A percentile compares a stretch with the other conserved stretches of the same genome.
phyloP scores from a whole-genome alignment of 176 grass and related monocot genomes.

The Dendrocalamus sinicus region DNA sequence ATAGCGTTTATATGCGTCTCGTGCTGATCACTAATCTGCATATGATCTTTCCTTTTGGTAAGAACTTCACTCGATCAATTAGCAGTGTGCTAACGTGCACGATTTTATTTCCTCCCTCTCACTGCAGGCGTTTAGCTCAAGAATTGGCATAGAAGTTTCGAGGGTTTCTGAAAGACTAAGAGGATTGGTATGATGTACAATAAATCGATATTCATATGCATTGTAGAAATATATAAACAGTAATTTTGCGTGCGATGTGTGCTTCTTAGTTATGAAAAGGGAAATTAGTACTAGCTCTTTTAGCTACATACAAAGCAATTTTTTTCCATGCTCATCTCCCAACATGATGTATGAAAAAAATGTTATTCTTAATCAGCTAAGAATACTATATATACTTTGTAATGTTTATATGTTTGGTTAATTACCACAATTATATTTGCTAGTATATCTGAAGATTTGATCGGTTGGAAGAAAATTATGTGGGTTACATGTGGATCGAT shows the following conservation, averaged over 20 bases:
- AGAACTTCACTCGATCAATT: background rate
- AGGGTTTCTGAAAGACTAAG: constrained; percentile 63
- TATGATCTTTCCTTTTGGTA: background rate
- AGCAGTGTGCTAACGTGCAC: background rate
- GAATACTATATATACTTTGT: too few relatives aligned
- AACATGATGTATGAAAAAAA: background rate
- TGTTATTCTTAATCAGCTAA: background rate
- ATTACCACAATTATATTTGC: too few relatives aligned
- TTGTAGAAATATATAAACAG: background rate
- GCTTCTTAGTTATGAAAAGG: background rate
- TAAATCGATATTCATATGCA: background rate
- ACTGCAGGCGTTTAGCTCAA: constrained; percentile 65
- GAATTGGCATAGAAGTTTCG: constrained; percentile 74
- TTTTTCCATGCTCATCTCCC: background rate
- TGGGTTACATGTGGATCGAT: too few relatives aligned
- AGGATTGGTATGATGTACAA: constrained; percentile 30
- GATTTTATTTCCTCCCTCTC: background rate
- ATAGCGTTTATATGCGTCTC: background rate
- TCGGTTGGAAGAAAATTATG: too few relatives aligned
- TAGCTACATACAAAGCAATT: background rate
- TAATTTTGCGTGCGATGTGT: background rate
- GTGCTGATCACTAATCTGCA: background rate
- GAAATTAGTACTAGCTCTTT: too few relatives aligned
- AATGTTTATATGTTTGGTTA: too few relatives aligned
- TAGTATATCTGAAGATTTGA: too few relatives aligned